phyloP scores from a whole-genome alignment of 129 eudicot genomes.

The Escallonia rubra region DNA sequence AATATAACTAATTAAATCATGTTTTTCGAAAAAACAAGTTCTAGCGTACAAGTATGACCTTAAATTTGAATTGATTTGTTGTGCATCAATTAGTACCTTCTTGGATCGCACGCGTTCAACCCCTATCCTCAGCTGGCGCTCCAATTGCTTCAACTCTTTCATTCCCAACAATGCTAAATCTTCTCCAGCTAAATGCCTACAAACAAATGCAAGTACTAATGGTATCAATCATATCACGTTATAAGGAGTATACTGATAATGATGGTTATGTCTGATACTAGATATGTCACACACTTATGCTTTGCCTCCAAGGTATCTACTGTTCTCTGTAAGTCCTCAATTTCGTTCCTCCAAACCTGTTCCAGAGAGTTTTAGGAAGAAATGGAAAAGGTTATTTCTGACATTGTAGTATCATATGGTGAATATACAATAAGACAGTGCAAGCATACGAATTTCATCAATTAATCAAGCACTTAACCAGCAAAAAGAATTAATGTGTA shows the following conservation, averaged over 20 bases:
- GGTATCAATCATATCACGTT: too few species aligned
- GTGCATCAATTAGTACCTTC: slow-evolving; percentile 23
- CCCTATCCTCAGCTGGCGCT: slow-evolving; percentile 64
- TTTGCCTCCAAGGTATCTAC: slow-evolving; percentile 52
- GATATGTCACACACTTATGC: slow-evolving; percentile 27
- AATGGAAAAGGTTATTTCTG: not conserved
- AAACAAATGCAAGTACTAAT: not conserved
- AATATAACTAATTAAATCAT: not conserved
- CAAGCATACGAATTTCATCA: too few species aligned
- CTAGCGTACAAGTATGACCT: too few species aligned
- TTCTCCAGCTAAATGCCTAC: slow-evolving; percentile 67
- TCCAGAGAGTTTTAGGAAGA: not conserved
- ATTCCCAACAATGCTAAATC: slow-evolving; percentile 53
- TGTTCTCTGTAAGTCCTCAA: slow-evolving; percentile 62
- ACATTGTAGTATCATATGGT: too few species aligned
- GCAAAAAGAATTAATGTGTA: too few species aligned
- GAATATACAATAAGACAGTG: too few species aligned
- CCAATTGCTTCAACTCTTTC: slow-evolving; percentile 69
- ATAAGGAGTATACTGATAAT: not conserved
- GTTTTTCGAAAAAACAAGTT: not conserved
- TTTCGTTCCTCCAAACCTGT: slow-evolving; percentile 67
- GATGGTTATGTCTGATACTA: not conserved
- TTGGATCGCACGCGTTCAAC: slow-evolving; percentile 74
- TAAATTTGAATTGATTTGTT: not conserved
- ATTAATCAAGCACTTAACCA: too few species aligned